phyloP scores from a whole-genome alignment of 2,329 filamentous ascomycete genomes.

The Aspergillus sp. region DNA sequence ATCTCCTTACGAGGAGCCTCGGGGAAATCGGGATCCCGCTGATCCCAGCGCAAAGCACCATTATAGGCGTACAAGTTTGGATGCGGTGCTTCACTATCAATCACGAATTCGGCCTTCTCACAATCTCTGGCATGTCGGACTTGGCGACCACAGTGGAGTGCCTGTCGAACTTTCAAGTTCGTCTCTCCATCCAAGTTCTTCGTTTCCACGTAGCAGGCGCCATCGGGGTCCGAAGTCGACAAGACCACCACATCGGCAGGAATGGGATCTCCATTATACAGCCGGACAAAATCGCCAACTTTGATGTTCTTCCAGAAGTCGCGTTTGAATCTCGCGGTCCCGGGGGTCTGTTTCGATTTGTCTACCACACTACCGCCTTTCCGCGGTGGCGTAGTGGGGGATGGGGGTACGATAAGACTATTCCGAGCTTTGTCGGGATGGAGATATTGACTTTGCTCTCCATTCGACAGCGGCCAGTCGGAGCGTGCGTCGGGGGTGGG shows the following conservation, averaged over 20 bases:
- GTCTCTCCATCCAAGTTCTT: constrained; percentile 98
- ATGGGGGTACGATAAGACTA: constrained; percentile 21
- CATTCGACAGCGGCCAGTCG: constrained; percentile 37
- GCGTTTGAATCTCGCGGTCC: constrained; percentile 81
- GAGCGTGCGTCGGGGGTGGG: constrained; percentile 59
- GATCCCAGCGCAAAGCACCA: constrained; percentile 82
- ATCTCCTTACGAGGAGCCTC: constrained; percentile 68
- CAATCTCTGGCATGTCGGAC: constrained; percentile 90
- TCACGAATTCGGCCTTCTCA: constrained; percentile 78
- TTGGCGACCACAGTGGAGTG: constrained; percentile 76
- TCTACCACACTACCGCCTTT: constrained; percentile 72
- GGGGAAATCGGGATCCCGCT: constrained; percentile 63
- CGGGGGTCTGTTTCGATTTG: constrained; percentile 60
- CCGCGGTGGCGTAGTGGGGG: constrained; percentile 26
- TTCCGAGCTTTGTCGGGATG: constrained; percentile 30
- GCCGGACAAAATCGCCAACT: constrained; percentile 92
- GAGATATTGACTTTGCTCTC: constrained; percentile 29
- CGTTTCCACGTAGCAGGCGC: constrained; percentile 94
- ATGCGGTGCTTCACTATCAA: constrained; percentile 89
- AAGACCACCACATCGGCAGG: constrained; percentile 91
- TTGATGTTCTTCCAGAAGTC: constrained; percentile 94
- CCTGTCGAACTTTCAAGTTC: constrained; percentile 91
- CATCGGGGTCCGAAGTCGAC: constrained; percentile 89
- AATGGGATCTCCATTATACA: constrained; percentile 94
- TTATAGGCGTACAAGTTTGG: constrained; percentile 95